Conservation (phyloP, 306 rosid genomes). For the Cucumis sativus region Cucumber_9930_V3 NC_026657.2:8968001-8968500, state of each 20-base stretch:
- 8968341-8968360: neutral
- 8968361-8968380: too few species aligned
- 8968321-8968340: neutral
- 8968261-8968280: neutral
- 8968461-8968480: too few species aligned
- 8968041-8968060: neutral
- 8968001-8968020: neutral
- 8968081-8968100: conserved; percentile 1
- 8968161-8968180: neutral
- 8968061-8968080: neutral
- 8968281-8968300: neutral
- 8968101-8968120: neutral
- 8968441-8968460: too few species aligned
- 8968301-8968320: neutral
- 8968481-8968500: too few species aligned
- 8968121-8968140: neutral
- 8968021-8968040: neutral
- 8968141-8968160: neutral
- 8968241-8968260: neutral
- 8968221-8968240: neutral
- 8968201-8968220: neutral
- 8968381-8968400: too few species aligned
- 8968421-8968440: too few species aligned
- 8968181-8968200: neutral
- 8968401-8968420: too few species aligned